Evolutionary conservation across 176 grass and related monocot species (phyloP), one percentile per base, ranked within the genome.

Genomic region (Cenchrus americanus): DNA sequence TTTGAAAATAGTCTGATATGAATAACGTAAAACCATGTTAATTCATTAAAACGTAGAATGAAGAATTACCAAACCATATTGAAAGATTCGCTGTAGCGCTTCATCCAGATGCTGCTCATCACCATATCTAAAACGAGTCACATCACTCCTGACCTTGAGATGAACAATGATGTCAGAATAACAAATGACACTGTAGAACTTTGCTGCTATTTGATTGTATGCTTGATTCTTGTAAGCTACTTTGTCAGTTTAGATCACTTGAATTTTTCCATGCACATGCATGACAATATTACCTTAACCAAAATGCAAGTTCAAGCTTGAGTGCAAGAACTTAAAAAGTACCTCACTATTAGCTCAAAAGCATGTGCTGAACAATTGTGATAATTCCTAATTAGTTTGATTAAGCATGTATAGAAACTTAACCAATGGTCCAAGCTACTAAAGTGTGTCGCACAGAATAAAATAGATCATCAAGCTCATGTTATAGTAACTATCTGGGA

Each of bases 91-190:
- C 61, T 97, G 92, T 57, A 97, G 66, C 5, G 92, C 95, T 86
- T 97, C 95, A 22, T 97, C 95, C 75, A 94, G 78, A 61, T 97
- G 92, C 69, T 97, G 95, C 61, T 97, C 95, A 82, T 97, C 95
- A 93, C 95, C 92, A 59, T 97, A 97, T 63, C 95, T 86, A 82
- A 79, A 97, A 52, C 95, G 90, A 42, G 83, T 97, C 85, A 97
- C 95, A 92, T 97, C 95, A 88, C 67, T 89, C 79, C 95, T 91
- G 63, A 97, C 95, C 95, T 97, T 82, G 54, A 70, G 66, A 80
- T 71, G 70, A 69, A 41, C 34, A 52, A 75, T 53, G 61, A 44
- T 55, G 50, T 46, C 52, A 71, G 37, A 78, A 75, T 54, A 70
- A 71, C 9, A 87, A 91, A 58, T 64, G 42, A 14, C 48, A 78